Conservation (phyloP, 208 protist species). For the Wallacemonas collosoma region DNA sequence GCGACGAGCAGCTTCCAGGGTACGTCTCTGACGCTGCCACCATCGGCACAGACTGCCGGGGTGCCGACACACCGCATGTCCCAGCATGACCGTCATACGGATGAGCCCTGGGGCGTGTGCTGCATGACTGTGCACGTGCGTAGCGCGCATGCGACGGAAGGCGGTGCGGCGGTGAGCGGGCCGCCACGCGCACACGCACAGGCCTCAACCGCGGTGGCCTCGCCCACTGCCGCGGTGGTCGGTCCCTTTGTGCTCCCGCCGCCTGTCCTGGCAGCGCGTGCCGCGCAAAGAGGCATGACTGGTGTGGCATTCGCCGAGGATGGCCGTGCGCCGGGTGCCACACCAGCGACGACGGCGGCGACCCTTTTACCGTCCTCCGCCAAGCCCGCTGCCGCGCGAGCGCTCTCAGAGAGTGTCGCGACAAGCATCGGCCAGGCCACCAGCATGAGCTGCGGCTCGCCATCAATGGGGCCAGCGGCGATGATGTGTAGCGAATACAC, state of each 20-base stretch:
- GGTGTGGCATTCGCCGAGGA: neutral
- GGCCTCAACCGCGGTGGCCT: neutral
- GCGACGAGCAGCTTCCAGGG: neutral
- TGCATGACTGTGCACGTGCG: constrained; percentile 15
- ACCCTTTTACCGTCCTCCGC: constrained; percentile 20
- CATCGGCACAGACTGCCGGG: too few species aligned
- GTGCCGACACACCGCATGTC: neutral
- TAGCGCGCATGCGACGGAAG: neutral
- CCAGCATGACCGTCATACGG: neutral
- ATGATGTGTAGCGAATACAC: neutral
- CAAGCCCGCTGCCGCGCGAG: too few species aligned
- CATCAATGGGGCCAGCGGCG: neutral
- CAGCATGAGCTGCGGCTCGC: constrained; percentile 1
- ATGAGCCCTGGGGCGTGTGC: constrained; percentile 4
- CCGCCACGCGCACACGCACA: too few species aligned
- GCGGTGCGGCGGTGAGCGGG: neutral
- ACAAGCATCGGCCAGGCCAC: constrained; percentile 13
- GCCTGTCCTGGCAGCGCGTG: constrained; percentile 3
- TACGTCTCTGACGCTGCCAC: too few species aligned
- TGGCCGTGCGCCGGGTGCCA: neutral
- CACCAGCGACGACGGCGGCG: neutral
- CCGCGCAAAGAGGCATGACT: neutral
- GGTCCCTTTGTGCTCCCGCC: neutral
- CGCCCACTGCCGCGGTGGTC: neutral
- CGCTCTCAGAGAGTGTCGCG: neutral